Base-by-base conservation (phyloP, 1,139 yeast genomes). In the Zygoascus sp. region DNA sequence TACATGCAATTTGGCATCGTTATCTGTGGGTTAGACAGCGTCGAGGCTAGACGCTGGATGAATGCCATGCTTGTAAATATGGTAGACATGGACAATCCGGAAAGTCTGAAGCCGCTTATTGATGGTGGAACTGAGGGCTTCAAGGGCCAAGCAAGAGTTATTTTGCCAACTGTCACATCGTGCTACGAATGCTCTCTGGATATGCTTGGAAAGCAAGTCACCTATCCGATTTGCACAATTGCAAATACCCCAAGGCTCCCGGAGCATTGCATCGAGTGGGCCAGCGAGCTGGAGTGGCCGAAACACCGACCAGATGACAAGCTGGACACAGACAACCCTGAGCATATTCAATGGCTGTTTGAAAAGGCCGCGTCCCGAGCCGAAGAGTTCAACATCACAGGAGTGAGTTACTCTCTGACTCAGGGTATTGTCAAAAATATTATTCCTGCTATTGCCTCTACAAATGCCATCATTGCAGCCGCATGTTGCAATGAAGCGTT, bases 41-140 rank as follows among this genome's bases (percentile, higher is more conserved):
- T 92, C 7, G 95, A 84, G 57, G 97, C 97, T 0, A 72, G 98
- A 35, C 69, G 97, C 46, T 90, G 96, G 95, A 84, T 90, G 52
- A 92, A 90, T 64, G 81, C 87, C 15, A 80, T 81, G 7, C 66
- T 92, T 40, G 79, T 85, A 1, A 71, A 78, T 4, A 58, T 87
- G 59, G 86, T 84, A 5, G 80, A 76, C 50, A 63, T 63, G 0
- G 66, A 71, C 5, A 74, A 76, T 46, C 78, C 79, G 28, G 77
- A 76, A 41, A 65, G 72, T 1, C 66, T 86, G 27, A 83, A 87
- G 36, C 97, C 97, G 0, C 67, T 92, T 61, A 80, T 92, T 27
- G 98, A 92, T 61, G 97, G 97, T 2, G 98, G 97, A 2, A 85
- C 96, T 0, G 97, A 92, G 61, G 97, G 97, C 0, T 84, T 92